Percentiles rank a stretch among this genome's conserved stretches.
phyloP scores from a whole-genome alignment of 2,329 filamentous ascomycete genomes.

The Pseudohalonectria lignicola region DNA sequence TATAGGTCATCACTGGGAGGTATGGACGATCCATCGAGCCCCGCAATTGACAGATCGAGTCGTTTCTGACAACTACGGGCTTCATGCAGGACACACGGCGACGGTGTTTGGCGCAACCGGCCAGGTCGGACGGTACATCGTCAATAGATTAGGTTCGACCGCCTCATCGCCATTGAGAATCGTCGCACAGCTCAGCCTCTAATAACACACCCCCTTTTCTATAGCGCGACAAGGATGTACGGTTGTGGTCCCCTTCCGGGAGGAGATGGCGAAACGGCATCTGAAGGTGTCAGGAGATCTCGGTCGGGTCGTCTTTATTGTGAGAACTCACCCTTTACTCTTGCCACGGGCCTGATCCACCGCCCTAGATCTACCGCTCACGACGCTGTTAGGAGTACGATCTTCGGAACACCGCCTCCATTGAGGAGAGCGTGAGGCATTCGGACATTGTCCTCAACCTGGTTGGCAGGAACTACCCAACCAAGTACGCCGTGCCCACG shows the following conservation, averaged over 20 bases:
- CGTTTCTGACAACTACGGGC: slow-evolving; percentile 13
- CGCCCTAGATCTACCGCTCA: no score
- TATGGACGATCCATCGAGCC: slow-evolving; percentile 27
- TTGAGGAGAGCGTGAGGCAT: slow-evolving; percentile 93
- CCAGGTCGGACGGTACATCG: slow-evolving; percentile 92
- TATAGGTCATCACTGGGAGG: slow-evolving; percentile 75
- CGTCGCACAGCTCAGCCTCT: no score
- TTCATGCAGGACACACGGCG: slow-evolving; percentile 68
- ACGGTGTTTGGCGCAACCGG: slow-evolving; percentile 98
- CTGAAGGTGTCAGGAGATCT: slow-evolving; percentile 94
- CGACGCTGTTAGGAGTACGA: slow-evolving; percentile 80
- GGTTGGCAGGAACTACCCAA: slow-evolving; percentile 87
- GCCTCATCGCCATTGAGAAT: slow-evolving; percentile 1
- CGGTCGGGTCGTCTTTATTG: slow-evolving; percentile 77
- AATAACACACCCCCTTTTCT: slow-evolving; percentile 10
- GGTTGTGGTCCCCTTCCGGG: slow-evolving; percentile 84
- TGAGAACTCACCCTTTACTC: no score
- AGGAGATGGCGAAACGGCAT: slow-evolving; percentile 97
- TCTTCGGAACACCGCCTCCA: slow-evolving; percentile 83
- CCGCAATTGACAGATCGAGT: slow-evolving; percentile 6
- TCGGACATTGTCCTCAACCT: slow-evolving; percentile 98
- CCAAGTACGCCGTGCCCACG: slow-evolving; percentile 57
- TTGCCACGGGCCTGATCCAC: no score
- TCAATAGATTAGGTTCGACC: slow-evolving; percentile 70
- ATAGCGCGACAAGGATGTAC: slow-evolving; percentile 86